phyloP scores from a whole-genome alignment of 768 basidiomycete species.

The Tulasnella sp. region DNA sequence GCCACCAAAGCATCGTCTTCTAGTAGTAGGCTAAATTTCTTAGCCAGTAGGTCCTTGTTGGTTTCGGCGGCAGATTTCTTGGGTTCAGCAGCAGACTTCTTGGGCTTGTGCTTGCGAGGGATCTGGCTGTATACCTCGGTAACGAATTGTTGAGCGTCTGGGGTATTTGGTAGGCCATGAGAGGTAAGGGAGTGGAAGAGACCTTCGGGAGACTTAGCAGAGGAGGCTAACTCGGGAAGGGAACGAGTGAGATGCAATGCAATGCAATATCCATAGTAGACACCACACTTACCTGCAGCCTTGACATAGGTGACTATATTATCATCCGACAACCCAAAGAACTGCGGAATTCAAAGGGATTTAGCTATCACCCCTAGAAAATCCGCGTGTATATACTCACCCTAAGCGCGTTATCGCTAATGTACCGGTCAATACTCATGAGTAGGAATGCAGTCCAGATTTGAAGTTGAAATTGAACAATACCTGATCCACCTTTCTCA shows the following conservation, averaged over 20 bases:
- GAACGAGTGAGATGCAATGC: background rate
- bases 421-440: conserved; percentile 23
- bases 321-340: conserved; percentile 75
- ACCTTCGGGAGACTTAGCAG: conserved; percentile 68
- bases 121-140: conserved; percentile 63
- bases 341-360: conserved; percentile 32
- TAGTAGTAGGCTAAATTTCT: conserved; percentile 72
- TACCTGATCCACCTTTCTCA: conserved; percentile 11
- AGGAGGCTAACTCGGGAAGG: conserved; percentile 43
- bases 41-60: conserved; percentile 52
- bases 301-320: conserved; percentile 81
- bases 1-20: conserved; percentile 50
- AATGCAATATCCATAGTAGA: background rate
- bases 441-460: conserved; percentile 9
- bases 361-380: background rate
- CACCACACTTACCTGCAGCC: conserved; percentile 53
- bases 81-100: conserved; percentile 36
- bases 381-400: conserved; percentile 16
- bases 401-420: conserved; percentile 30
- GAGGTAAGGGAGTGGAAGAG: conserved; percentile 66
- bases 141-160: conserved; percentile 73
- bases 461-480: background rate
- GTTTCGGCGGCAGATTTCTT: conserved; percentile 61
- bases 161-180: conserved; percentile 70
- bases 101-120: conserved; percentile 69